These are phyloP conservation scores for Leccinum griseonigrum DNA, from an alignment of 1,284 basidiomycete genomes.

Conservation along the genomic window DNA sequence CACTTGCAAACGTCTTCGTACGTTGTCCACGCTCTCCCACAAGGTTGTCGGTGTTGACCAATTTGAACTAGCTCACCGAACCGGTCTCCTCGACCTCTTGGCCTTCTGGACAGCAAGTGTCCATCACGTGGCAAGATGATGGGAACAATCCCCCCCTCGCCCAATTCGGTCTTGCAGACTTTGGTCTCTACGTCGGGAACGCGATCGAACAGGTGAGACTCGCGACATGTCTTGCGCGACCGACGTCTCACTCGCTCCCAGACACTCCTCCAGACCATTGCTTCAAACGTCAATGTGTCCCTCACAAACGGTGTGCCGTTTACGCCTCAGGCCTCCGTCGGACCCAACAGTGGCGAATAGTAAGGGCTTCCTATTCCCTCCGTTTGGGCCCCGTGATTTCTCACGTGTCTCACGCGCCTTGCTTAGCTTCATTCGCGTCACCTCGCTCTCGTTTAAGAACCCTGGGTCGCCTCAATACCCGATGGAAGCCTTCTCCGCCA, in stretches of 20 bases:
- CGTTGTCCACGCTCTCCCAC: conserved; percentile 26
- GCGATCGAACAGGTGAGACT: conserved; percentile 52
- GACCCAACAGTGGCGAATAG: conserved; percentile 61
- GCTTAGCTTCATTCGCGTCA: conserved; percentile 67
- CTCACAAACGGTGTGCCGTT: conserved; percentile 51
- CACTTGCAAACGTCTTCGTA: conserved; percentile 60
- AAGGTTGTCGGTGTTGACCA: conserved; percentile 3
- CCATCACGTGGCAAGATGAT: conserved; percentile 70
- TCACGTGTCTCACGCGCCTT: background rate
- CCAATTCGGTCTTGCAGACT: conserved; percentile 56
- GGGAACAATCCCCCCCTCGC: conserved; percentile 51
- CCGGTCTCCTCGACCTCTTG: conserved; percentile 55
- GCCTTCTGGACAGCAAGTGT: conserved; percentile 57
- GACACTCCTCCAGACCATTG: conserved; percentile 67
- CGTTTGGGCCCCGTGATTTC: background rate
- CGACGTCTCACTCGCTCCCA: conserved; percentile 26
- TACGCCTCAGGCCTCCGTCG: conserved; percentile 59
- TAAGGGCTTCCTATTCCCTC: conserved; percentile 35
- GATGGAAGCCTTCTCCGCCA: conserved; percentile 77
- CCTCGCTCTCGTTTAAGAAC: conserved; percentile 56
- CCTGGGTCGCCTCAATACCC: conserved; percentile 48
- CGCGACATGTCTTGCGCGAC: background rate
- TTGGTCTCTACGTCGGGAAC: conserved; percentile 73
- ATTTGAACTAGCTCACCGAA: conserved; percentile 48
- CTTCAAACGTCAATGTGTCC: conserved; percentile 58